phyloP scores from a whole-genome alignment of 768 basidiomycete species.

The Russula sp. region DNA sequence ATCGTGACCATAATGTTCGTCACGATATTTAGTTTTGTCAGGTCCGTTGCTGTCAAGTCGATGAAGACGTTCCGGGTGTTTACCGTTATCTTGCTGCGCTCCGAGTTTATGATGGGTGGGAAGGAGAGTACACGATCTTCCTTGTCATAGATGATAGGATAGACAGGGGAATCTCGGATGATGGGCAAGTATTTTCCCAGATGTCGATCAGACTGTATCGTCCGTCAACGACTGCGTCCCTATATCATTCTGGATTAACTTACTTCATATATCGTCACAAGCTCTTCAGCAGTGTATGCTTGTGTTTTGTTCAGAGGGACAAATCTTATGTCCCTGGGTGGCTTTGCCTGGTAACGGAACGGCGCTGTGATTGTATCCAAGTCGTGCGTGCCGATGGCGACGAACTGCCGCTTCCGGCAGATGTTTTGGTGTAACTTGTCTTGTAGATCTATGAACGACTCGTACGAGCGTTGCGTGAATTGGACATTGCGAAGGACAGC shows the following conservation, averaged over 20 bases:
- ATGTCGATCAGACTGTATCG: constrained; percentile 79
- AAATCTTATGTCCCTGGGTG: constrained; percentile 89
- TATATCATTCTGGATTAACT: constrained; percentile 22
- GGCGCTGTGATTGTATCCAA: constrained; percentile 82
- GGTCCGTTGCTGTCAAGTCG: constrained; percentile 94
- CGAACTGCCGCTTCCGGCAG: constrained; percentile 82
- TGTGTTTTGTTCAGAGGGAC: constrained; percentile 75
- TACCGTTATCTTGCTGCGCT: constrained; percentile 94
- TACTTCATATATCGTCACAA: constrained; percentile 94
- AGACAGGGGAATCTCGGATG: constrained; percentile 91
- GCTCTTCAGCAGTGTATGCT: constrained; percentile 77
- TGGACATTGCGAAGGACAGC: constrained; percentile 86
- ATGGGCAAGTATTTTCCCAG: constrained; percentile 84
- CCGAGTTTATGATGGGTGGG: constrained; percentile 98
- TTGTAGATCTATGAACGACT: constrained; percentile 98
- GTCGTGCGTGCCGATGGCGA: constrained; percentile 97
- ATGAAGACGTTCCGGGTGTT: constrained; percentile 94
- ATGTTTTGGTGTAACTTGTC: constrained; percentile 98
- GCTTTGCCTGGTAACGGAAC: constrained; percentile 78
- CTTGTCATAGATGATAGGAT: constrained; percentile 95
- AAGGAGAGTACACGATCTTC: constrained; percentile 86
- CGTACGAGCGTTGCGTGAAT: constrained; percentile 85
- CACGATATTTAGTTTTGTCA: constrained; percentile 94
- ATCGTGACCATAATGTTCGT: constrained; percentile 93
- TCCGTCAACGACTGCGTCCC: not conserved